Percentiles rank a stretch among this genome's conserved stretches.
These are phyloP conservation scores for Tetradesmus lagerheimii DNA, from an alignment of 139 green algal species.

Conservation along the genomic window DNA sequence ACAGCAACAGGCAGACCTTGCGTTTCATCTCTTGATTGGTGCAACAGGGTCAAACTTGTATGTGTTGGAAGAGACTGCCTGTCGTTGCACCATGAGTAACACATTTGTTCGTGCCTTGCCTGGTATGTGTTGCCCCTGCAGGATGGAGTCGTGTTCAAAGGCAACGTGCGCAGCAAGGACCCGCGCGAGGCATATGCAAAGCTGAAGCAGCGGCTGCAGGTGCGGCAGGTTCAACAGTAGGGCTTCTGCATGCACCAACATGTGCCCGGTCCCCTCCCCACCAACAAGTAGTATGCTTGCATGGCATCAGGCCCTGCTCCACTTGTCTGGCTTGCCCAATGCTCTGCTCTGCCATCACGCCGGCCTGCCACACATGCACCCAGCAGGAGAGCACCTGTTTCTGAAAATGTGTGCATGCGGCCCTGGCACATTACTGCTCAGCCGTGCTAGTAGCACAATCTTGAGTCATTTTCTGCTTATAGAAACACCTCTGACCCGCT, in stretches of 20 bases:
- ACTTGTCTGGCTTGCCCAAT: not conserved
- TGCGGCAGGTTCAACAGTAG: constrained; percentile 22
- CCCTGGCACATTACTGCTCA: no score
- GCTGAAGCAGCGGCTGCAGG: constrained; percentile 68
- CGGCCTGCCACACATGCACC: no score
- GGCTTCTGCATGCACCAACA: not conserved
- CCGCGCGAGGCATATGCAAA: constrained; percentile 63
- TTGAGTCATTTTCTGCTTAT: no score
- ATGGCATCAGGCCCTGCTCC: not conserved
- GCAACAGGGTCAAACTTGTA: no score
- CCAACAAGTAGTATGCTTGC: no score
- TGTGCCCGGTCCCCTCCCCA: not conserved
- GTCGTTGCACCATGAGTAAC: not conserved
- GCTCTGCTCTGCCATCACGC: not conserved
- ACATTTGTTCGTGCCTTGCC: no score
- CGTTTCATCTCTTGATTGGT: not conserved
- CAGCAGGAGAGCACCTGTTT: no score
- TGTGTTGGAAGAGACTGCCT: no score
- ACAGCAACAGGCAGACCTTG: not conserved
- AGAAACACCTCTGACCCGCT: no score
- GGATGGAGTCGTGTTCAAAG: constrained; percentile 88
- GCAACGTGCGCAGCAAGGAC: constrained; percentile 85
- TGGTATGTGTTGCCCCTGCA: no score
- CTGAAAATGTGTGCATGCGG: no score
- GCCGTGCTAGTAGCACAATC: no score